Conservation (phyloP, 2,329 filamentous ascomycete species). For the Byssoonygena ceratinophila region DNA sequence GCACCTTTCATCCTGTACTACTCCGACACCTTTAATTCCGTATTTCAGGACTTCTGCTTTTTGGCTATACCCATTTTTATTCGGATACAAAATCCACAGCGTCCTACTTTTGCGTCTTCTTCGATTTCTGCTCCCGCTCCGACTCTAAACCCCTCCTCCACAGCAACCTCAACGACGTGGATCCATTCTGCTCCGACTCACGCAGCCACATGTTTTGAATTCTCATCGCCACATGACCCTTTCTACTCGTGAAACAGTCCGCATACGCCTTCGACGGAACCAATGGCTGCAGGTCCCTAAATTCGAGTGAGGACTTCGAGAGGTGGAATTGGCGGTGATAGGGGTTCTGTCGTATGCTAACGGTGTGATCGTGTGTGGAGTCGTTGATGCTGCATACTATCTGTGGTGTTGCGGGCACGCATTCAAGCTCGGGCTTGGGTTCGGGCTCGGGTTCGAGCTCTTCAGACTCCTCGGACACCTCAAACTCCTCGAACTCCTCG, state of each 20-base stretch:
- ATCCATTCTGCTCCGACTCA: slow-evolving; percentile 22
- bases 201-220: slow-evolving; percentile 18
- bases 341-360: slow-evolving; percentile 25
- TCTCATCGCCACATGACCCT: slow-evolving; percentile 17
- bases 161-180: slow-evolving; percentile 12
- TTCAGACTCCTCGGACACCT: no score
- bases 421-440: slow-evolving; percentile 17
- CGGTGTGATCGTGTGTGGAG: slow-evolving; percentile 25
- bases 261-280: slow-evolving; percentile 25
- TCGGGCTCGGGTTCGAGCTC: slow-evolving; percentile 18
- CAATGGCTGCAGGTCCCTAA: slow-evolving; percentile 22
- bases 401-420: not conserved
- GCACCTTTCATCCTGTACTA: not conserved
- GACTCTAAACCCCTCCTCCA: slow-evolving; percentile 8
- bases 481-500: no score
- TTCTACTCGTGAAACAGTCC: slow-evolving; percentile 26
- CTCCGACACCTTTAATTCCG: not conserved
- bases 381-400: slow-evolving; percentile 23
- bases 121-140: not conserved
- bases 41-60: no score
- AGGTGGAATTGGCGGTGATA: slow-evolving; percentile 24
- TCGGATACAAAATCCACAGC: not conserved
- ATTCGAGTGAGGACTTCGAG: slow-evolving; percentile 19
- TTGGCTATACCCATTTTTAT: slow-evolving; percentile 42
- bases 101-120: not conserved